These are phyloP conservation scores for Podospora pseudocomata DNA, from an alignment of 495 filamentous ascomycete species.

Conservation along the genomic window DNA sequence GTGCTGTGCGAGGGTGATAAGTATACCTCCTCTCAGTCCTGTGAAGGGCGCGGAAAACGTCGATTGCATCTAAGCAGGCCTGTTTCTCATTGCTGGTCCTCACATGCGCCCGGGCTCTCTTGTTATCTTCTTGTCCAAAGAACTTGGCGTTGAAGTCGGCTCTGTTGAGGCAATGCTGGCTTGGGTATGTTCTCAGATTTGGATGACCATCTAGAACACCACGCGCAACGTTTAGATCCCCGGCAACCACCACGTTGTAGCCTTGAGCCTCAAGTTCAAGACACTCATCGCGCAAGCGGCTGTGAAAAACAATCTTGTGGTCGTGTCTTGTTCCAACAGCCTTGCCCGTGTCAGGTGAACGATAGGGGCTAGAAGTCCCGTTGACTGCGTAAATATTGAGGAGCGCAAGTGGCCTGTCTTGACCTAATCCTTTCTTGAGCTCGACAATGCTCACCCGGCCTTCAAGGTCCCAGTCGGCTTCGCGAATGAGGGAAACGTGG, in stretches of 20 bases:
- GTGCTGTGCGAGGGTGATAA: constrained; percentile 28
- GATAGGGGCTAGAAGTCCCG: constrained; percentile 48
- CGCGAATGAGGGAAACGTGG: constrained; percentile 21
- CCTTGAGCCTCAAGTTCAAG: constrained; percentile 34
- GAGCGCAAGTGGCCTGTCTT: constrained; percentile 31
- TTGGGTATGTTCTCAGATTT: constrained; percentile 35
- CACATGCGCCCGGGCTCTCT: constrained; percentile 23
- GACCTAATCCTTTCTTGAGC: constrained; percentile 9
- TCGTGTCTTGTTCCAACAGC: constrained; percentile 45
- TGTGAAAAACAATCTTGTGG: constrained; percentile 47
- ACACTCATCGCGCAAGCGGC: constrained; percentile 40
- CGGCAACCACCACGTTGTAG: constrained; percentile 42
- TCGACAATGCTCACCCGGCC: constrained; percentile 47
- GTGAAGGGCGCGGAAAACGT: constrained; percentile 30
- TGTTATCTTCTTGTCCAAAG: constrained; percentile 33
- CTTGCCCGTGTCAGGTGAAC: constrained; percentile 36
- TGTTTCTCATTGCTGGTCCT: neutral
- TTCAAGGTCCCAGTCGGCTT: constrained; percentile 50
- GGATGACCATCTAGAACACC: constrained; percentile 42
- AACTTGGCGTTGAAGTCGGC: constrained; percentile 49
- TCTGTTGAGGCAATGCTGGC: constrained; percentile 47
- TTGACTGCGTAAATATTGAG: constrained; percentile 53
- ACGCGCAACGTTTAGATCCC: constrained; percentile 51
- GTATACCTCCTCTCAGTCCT: constrained; percentile 32
- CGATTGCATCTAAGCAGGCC: constrained; percentile 25